Evolutionary conservation across 176 grass and related monocot genomes (phyloP).

Genomic region (Bonia amplexicaulis): DNA sequence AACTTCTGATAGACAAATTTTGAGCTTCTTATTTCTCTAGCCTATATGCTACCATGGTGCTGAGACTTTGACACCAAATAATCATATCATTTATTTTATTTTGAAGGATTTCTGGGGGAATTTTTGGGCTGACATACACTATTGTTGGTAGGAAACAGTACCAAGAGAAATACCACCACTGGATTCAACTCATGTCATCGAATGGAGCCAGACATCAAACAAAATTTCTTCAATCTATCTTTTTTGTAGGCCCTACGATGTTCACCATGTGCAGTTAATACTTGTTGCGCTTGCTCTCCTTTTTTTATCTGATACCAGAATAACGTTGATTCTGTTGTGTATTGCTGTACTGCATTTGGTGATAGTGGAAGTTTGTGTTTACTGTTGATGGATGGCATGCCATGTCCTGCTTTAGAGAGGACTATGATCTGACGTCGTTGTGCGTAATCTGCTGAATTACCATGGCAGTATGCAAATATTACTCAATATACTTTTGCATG

Average conservation of each 20-base stretch:
- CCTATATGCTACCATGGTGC: constrained; percentile 6
- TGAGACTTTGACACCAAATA: constrained; percentile 5
- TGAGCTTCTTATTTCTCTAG: constrained; percentile 9
- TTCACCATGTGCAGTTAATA: neutral
- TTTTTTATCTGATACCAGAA: neutral
- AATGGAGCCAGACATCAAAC: neutral
- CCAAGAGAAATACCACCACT: neutral
- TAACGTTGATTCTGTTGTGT: neutral
- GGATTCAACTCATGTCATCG: neutral
- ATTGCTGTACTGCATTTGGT: neutral
- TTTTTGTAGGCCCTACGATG: neutral
- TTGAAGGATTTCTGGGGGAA: neutral
- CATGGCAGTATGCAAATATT: neutral
- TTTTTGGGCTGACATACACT: constrained; percentile 7
- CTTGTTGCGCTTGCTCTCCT: neutral
- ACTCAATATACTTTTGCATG: neutral
- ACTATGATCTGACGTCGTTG: neutral
- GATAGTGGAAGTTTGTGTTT: neutral
- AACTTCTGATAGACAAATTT: constrained; percentile 13
- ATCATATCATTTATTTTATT: neutral
- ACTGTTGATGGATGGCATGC: neutral
- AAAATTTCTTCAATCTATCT: neutral
- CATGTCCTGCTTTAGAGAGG: neutral
- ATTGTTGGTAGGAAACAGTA: constrained; percentile 1
- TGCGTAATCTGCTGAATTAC: neutral